Percentiles rank a stretch among this genome's conserved stretches.
Conservation (phyloP, 169 alveolate species). For the Eimeria zaria region DNA sequence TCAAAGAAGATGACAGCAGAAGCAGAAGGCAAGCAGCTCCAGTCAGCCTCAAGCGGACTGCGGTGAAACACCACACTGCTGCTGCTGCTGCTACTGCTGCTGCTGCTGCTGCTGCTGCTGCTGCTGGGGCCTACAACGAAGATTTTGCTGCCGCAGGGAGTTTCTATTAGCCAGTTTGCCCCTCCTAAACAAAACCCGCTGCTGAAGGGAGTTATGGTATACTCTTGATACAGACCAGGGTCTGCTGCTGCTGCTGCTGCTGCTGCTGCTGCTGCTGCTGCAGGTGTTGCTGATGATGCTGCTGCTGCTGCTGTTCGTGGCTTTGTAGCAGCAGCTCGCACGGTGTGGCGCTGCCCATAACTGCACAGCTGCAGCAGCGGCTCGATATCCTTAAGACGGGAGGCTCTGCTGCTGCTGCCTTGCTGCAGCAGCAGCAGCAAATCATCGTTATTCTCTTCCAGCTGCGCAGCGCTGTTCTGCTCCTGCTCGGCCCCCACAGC, state of each 20-base stretch:
- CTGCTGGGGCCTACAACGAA: slow-evolving; percentile 74
- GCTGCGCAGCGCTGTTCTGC: not conserved
- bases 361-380: slow-evolving; percentile 35
- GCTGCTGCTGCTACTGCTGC: slow-evolving; percentile 71
- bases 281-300: not conserved
- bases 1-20: slow-evolving; percentile 25
- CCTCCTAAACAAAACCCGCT: slow-evolving; percentile 81
- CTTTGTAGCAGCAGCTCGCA: not conserved
- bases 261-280: not conserved
- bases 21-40: slow-evolving; percentile 24
- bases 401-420: slow-evolving; percentile 40
- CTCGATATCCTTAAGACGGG: not conserved
- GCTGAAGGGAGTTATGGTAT: slow-evolving; percentile 43
- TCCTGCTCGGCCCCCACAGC: slow-evolving; percentile 5
- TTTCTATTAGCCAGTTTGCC: slow-evolving; percentile 64
- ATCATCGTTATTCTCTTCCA: not conserved
- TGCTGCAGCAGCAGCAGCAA: slow-evolving; percentile 60
- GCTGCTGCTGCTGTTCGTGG: slow-evolving; percentile 8
- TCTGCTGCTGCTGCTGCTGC: slow-evolving; percentile 68
- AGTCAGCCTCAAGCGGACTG: slow-evolving; percentile 38
- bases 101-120: slow-evolving; percentile 63
- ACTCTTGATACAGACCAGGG: not conserved
- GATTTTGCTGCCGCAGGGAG: slow-evolving; percentile 26
- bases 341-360: slow-evolving; percentile 34
- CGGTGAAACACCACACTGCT: slow-evolving; percentile 17